Percentiles rank a stretch among this genome's conserved stretches.
These are phyloP conservation scores for Thielaviopsis punctulata DNA, from an alignment of 2,329 filamentous ascomycete genomes.

Conservation along the genomic window DNA sequence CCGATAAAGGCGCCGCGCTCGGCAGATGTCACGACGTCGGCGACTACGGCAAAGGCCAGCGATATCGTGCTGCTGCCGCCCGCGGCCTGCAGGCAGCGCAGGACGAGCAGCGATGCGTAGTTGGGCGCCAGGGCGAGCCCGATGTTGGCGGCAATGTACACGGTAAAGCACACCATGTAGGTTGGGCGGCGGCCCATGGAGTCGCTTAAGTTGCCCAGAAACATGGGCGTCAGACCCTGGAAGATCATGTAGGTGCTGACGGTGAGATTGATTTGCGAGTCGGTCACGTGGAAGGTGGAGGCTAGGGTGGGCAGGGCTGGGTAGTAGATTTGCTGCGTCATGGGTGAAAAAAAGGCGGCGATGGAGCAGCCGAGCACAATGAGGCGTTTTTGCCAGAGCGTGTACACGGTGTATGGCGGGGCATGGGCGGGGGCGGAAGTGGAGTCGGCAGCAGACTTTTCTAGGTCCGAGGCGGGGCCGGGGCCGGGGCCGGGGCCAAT, in stretches of 20 bases:
- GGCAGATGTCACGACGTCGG: conserved; percentile 43
- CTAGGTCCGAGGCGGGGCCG: neutral
- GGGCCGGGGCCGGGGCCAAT: too few relatives aligned
- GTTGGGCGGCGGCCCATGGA: conserved; percentile 34
- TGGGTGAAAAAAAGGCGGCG: conserved; percentile 27
- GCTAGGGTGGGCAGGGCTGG: conserved; percentile 34
- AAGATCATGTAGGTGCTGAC: conserved; percentile 42
- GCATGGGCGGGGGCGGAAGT: conserved; percentile 2
- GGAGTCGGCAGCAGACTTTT: neutral
- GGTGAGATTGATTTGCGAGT: conserved; percentile 30
- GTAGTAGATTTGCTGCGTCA: conserved; percentile 35
- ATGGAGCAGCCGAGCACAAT: conserved; percentile 24
- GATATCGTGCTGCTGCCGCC: conserved; percentile 43
- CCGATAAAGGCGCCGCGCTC: conserved; percentile 45
- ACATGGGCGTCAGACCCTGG: conserved; percentile 40
- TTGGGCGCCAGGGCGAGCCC: conserved; percentile 32
- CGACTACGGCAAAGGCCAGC: conserved; percentile 39
- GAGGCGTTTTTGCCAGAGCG: conserved; percentile 23
- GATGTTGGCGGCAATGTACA: conserved; percentile 37
- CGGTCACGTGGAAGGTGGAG: conserved; percentile 27
- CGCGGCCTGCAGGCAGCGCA: conserved; percentile 39
- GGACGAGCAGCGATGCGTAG: conserved; percentile 32
- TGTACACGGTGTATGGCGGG: conserved; percentile 22
- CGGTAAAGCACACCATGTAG: conserved; percentile 33
- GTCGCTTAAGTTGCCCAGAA: conserved; percentile 40